Conservation (phyloP, 257 asterid species). For the Paraleonurus japonicus region DNA sequence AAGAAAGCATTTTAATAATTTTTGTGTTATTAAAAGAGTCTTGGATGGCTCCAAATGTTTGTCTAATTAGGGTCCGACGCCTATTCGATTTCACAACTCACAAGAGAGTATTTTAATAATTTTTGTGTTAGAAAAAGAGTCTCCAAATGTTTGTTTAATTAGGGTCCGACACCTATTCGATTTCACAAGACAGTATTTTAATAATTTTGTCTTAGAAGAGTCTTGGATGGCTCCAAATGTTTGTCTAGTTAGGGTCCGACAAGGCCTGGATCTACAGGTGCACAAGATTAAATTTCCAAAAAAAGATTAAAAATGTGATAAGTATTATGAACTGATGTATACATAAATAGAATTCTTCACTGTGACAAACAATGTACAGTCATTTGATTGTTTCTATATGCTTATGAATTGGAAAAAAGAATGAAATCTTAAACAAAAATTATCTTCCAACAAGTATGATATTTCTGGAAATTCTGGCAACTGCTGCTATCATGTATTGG, state of each 20-base stretch:
- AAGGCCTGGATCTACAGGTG: neutral
- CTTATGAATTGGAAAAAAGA: conserved; percentile 25
- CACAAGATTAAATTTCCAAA: neutral
- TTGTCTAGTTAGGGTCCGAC: no score
- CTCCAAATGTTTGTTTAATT: no score
- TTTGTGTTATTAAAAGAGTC: no score
- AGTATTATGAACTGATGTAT: conserved; percentile 8
- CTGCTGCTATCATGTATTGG: neutral
- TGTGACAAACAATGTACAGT: neutral
- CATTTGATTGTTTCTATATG: conserved; percentile 1
- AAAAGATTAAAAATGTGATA: neutral
- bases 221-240: no score
- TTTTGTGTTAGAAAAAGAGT: no score
- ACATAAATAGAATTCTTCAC: neutral
- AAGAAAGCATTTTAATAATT: neutral
- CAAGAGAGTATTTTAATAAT: no score
- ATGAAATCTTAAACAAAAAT: conserved; percentile 23
- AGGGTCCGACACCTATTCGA: no score
- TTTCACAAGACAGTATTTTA: neutral
- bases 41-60: no score
- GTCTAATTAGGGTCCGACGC: no score
- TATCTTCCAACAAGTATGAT: conserved; percentile 21
- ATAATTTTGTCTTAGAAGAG: no score
- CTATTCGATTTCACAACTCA: no score
- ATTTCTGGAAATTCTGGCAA: conserved; percentile 6